phyloP scores from a whole-genome alignment of 352 stramenopile genomes.

The Phytophthora rubi region DNA sequence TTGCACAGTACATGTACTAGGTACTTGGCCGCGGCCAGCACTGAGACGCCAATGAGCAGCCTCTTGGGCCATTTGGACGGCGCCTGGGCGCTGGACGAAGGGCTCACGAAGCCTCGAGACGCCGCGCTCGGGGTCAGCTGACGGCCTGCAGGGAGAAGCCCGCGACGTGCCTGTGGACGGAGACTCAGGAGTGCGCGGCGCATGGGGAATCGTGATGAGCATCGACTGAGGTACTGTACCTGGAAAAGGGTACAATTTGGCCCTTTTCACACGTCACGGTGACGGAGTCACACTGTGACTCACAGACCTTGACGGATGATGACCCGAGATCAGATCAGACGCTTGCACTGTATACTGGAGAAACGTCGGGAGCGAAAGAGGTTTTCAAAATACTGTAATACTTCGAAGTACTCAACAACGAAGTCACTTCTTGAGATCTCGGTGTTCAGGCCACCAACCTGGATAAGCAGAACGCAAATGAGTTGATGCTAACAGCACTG shows the following conservation, averaged over 20 bases:
- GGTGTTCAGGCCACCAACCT: no score
- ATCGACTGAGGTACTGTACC: not conserved
- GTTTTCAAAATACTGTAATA: no score
- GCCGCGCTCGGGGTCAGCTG: not conserved
- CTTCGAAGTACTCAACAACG: no score
- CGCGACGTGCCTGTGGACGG: not conserved
- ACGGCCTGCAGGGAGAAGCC: not conserved
- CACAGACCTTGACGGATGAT: not conserved
- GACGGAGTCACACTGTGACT: no score
- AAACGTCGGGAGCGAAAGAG: not conserved
- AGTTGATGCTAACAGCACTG: no score
- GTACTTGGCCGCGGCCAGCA: not conserved
- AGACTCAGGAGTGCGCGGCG: not conserved
- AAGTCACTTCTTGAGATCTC: no score
- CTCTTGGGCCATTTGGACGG: constrained; percentile 14
- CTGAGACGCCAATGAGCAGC: not conserved
- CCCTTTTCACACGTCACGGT: not conserved
- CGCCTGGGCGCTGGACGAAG: not conserved
- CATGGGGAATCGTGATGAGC: not conserved
- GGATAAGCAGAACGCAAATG: no score
- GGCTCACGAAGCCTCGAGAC: constrained; percentile 7
- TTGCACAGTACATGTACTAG: constrained; percentile 1
- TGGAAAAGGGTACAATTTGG: not conserved
- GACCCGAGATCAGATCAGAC: not conserved
- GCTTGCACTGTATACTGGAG: no score